phyloP scores from a whole-genome alignment of 306 rosid species.

The Prunus salicina region DNA sequence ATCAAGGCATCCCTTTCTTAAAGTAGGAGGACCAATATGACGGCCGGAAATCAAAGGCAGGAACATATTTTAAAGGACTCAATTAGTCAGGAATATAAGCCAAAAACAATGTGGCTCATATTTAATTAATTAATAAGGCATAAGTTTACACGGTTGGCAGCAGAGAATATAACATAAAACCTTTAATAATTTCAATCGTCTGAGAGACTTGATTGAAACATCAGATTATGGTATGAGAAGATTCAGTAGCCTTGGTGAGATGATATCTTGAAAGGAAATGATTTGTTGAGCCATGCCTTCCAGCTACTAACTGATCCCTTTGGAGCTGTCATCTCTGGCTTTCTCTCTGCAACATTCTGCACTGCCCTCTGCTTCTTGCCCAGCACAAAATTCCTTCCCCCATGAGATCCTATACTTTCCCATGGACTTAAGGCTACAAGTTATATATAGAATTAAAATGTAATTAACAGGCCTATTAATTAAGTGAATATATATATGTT shows the following conservation, averaged over 20 bases:
- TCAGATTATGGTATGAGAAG: background rate
- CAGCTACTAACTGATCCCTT: conserved; percentile 38
- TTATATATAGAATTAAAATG: background rate
- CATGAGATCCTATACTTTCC: conserved; percentile 53
- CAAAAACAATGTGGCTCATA: background rate
- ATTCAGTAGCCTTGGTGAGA: conserved; percentile 7
- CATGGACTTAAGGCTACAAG: conserved; percentile 50
- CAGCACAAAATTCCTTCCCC: conserved; percentile 48
- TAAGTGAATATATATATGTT: no score
- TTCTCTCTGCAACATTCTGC: conserved; percentile 25
- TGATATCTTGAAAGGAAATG: conserved; percentile 27
- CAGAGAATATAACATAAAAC: background rate
- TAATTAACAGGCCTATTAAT: background rate
- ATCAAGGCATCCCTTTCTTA: background rate
- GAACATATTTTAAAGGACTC: background rate
- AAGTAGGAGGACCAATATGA: background rate
- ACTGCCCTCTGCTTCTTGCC: conserved; percentile 45
- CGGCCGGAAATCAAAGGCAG: background rate
- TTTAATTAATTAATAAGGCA: background rate
- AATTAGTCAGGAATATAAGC: background rate
- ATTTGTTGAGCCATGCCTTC: conserved; percentile 52
- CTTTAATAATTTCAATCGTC: background rate
- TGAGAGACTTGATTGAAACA: background rate
- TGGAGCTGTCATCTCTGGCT: conserved; percentile 27
- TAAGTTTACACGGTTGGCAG: background rate